These are phyloP conservation scores for Ligustrum vulgare DNA, from an alignment of 257 asterid species.

Conservation along the genomic window DNA sequence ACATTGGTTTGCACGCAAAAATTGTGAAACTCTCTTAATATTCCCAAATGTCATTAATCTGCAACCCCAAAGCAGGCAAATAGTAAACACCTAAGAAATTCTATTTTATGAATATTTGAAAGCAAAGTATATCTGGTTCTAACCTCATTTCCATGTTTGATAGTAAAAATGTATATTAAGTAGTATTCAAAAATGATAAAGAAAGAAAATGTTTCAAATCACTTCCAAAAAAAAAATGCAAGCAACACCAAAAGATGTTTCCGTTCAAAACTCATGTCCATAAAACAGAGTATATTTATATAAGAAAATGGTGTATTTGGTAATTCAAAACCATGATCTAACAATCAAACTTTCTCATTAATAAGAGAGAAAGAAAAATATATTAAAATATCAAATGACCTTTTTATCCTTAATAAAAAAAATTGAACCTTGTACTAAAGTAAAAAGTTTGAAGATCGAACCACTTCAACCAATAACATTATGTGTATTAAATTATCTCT, in stretches of 20 bases:
- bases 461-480: too few relatives aligned
- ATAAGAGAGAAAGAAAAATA: too few relatives aligned
- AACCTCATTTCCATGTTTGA: neutral
- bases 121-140: neutral
- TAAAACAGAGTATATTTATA: neutral
- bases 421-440: too few relatives aligned
- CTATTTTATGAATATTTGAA: neutral
- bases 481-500: too few relatives aligned
- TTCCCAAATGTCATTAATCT: conserved; percentile 53
- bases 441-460: too few relatives aligned
- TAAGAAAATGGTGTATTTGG: neutral
- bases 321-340: neutral
- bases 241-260: neutral
- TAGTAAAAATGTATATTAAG: neutral
- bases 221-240: neutral
- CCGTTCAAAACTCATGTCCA: neutral
- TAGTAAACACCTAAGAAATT: conserved; percentile 17
- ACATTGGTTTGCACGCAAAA: conserved; percentile 23
- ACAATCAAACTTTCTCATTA: neutral
- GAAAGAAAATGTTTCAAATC: neutral
- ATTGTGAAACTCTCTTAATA: conserved; percentile 40
- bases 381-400: too few relatives aligned
- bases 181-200: neutral
- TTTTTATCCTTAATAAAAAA: too few relatives aligned
- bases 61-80: conserved; percentile 33